Base-by-base conservation (phyloP, 148 eudicot genomes). In the Drosera capensis region DNA sequence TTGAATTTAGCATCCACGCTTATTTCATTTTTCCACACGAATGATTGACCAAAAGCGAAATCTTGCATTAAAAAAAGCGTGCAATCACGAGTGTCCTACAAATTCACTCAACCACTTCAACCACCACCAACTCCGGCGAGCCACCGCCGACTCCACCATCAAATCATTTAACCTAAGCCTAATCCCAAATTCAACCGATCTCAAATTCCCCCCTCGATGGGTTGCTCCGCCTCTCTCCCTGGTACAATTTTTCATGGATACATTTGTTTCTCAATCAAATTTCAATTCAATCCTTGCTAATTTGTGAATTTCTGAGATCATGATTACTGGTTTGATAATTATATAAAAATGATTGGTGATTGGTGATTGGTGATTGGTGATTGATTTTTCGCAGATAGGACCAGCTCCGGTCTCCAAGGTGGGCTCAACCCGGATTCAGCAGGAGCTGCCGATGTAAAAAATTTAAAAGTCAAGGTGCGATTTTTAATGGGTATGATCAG, bases 381-480 rank as follows among this genome's bases (percentile, higher is more conserved):
- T 40, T 11, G 28, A 14, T 48, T 47, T 20, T 47, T 54, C 14
- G 51, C 72, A 73, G 94, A 63, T 52, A 73, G 72, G 60, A 55
- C 55, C 64, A 45, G 31, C 17, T 25, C 61, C 38, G 78, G 80
- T 48, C 64, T 64, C 21, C 35, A 59, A 1, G 68, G 60, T 37
- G 68, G 78, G 49, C 69, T 76, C 43, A 83, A 73, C 57, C 49
- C 71, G 18, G 73, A 50, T 5, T 45, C 25, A 44, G 74, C 59
- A 11, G 74, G 50, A 23, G 42, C 48, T 20, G 20, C 56, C 11
- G 94, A 83, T 59, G 54, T 84, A 14, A 83, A 79, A 47, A 76
- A 79, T 59, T 57, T 79, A 9, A 70, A 72, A 13, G 94, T 73
- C 43, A 83, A 83, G 94, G 94, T 79, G 64, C 41, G 49, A 20